Evolutionary conservation across 2,329 filamentous ascomycete species (phyloP), one percentile per base, ranked within the genome.

Genomic region (Hymenoscyphus linearis): DNA sequence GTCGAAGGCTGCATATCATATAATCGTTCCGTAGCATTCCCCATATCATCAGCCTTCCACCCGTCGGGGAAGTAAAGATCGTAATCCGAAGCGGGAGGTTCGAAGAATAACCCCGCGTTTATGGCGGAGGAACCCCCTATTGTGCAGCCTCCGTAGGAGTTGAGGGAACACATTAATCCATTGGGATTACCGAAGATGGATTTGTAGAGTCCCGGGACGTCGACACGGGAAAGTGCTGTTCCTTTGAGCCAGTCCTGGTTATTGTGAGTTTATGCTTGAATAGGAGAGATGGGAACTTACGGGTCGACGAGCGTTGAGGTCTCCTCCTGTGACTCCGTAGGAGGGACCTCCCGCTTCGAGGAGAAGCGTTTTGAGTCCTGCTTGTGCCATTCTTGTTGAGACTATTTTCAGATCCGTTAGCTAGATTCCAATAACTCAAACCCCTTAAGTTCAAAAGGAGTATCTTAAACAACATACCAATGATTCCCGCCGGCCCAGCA

Each of bases 61-160:
- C 78, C 79, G 0, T 70, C 63, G 0, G 79, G 79, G 58, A 78
- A 78, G 56, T 80, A 82, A 7, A 75, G 69, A 65, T 83, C 78
- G 74, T 78, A 83, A 64, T 83, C 81, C 1, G 77, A 78, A 1
- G 78, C 76, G 0, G 80, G 80, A 5, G 81, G 80, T 62, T 82
- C 76, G 63, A 82, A 82, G 68, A 77, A 82, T 1, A 83, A 68
- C 9, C 80, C 80, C 5, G 80, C 81, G 60, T 83, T 83, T 70
- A 83, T 80, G 10, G 81, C 80, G 54, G 77, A 80, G 60, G 76
- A 78, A 9, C 81, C 81, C 4, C 81, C 80, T 14, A 82, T 73
- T 0, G 79, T 78, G 67, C 82, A 84, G 31, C 77, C 82, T 26
- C 78, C 54, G 25, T 60, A 57, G 27, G 35, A 37, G 34, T 57